Base-by-base conservation (phyloP, 495 filamentous ascomycete species). In the Venustampulla echinocandica region DNA sequence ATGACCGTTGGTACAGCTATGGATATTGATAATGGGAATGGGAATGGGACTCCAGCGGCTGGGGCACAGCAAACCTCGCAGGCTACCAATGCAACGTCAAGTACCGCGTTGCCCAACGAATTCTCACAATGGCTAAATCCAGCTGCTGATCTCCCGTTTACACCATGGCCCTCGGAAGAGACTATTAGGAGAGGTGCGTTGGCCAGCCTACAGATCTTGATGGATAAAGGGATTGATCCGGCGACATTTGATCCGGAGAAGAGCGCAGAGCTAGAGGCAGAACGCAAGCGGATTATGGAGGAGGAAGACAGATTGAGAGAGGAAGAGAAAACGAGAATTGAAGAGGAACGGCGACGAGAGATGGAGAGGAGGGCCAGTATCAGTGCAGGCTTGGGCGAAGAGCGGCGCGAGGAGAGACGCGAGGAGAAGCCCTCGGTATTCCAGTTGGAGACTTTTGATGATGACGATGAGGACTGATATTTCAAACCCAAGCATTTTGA, bases 141-240 rank as follows among this genome's bases (percentile, higher is more conserved):
- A 9, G 32, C 25, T 14, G 55, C 57, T 36, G 62, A 58, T 20
- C 35, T 60, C n/a, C 61, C 32, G 46, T 89, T 84, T 59, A 63
- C 70, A 33, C 84, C 84, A 2, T 89, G 84, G 84, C 83, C 85
- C 7, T 65, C 59, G 9, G 79, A 84, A 42, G 71, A 76, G 21
- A 63, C 70, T 11, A 80, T 88, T 44, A 71, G 75, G 28, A 60
- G 64, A 25, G 84, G 84, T 25, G 80, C 74, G 4, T 67, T 89
- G 42, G 78, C 71, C 3, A 61, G 65, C 24, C 73, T 81, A 19
- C 75, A 81, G 49, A 59, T 61, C 19, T 65, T 83, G 55, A 25
- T 73, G 3, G 77, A 83, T 52, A 56, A 68, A 28, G 80, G 79
- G 1, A 65, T 70, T 46, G 76, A 84, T 57, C 70, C 71, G 23